phyloP scores from a whole-genome alignment of 306 rosid species.

The Dalbergia cultrata region DNA sequence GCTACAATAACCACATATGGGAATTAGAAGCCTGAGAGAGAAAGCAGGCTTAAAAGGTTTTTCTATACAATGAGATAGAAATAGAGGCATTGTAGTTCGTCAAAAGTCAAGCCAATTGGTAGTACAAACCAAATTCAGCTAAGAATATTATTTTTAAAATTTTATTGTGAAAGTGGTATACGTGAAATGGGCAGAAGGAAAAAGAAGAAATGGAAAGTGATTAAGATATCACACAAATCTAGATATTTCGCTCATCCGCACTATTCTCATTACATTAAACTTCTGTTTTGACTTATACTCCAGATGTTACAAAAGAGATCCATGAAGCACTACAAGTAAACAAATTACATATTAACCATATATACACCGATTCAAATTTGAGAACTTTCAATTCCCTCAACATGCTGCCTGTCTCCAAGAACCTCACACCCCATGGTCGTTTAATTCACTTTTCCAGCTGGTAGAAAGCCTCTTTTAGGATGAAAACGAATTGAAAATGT shows the following conservation, averaged over 20 bases:
- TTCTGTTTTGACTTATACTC: background rate
- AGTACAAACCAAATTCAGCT: background rate
- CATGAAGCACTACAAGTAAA: slow-evolving; percentile 14
- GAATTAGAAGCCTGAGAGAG: background rate
- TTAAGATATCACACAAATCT: background rate
- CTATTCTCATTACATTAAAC: slow-evolving; percentile 5
- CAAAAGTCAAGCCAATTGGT: slow-evolving; percentile 34
- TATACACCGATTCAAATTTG: background rate
- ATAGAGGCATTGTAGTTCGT: background rate
- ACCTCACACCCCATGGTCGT: slow-evolving; percentile 5
- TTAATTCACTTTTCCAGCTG: slow-evolving; percentile 1
- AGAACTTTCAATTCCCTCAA: slow-evolving; percentile 5
- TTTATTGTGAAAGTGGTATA: background rate
- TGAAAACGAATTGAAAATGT: background rate
- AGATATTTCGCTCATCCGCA: background rate
- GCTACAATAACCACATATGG: background rate
- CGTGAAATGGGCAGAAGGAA: background rate
- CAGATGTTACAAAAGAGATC: slow-evolving; percentile 1
- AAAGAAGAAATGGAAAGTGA: background rate
- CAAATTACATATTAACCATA: background rate
- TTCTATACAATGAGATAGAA: background rate
- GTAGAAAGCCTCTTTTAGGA: background rate
- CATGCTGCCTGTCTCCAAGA: slow-evolving; percentile 14
- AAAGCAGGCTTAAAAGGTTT: background rate
- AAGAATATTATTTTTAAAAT: background rate